Evolutionary conservation across 2,329 filamentous ascomycete species (phyloP).

Genomic region (Epichloe amarillans): DNA sequence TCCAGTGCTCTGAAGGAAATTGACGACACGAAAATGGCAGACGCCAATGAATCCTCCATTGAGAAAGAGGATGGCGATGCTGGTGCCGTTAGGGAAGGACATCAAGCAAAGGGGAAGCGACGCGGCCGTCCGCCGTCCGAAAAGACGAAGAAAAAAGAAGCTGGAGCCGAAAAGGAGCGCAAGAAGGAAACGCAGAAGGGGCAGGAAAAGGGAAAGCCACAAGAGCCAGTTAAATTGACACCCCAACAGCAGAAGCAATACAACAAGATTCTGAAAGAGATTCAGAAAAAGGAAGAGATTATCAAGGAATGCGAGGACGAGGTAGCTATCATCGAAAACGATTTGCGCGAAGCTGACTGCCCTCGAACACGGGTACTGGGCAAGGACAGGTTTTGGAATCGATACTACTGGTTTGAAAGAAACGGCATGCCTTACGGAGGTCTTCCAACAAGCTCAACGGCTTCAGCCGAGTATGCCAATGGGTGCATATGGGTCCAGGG

Average conservation of each 20-base stretch:
- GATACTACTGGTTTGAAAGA: slow-evolving; percentile 98
- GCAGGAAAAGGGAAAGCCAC: slow-evolving; percentile 44
- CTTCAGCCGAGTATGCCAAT: slow-evolving; percentile 79
- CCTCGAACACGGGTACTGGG: slow-evolving; percentile 80
- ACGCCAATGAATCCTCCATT: slow-evolving; percentile 46
- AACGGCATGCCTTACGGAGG: slow-evolving; percentile 96
- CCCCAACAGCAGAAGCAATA: slow-evolving; percentile 80
- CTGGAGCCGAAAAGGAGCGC: slow-evolving; percentile 34
- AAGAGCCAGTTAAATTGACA: slow-evolving; percentile 48
- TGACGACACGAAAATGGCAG: slow-evolving; percentile 48
- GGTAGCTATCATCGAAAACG: slow-evolving; percentile 76
- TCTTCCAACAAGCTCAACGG: slow-evolving; percentile 76
- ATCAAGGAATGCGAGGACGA: slow-evolving; percentile 75
- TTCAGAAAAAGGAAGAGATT: slow-evolving; percentile 75
- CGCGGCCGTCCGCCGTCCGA: slow-evolving; percentile 47
- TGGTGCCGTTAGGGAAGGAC: slow-evolving; percentile 61
- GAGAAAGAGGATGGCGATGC: slow-evolving; percentile 46
- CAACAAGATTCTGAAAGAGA: slow-evolving; percentile 74
- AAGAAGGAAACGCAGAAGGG: slow-evolving; percentile 54
- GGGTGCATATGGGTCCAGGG: slow-evolving; percentile 95
- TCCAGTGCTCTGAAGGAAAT: slow-evolving; percentile 33
- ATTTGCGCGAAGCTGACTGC: slow-evolving; percentile 86
- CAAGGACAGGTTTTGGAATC: slow-evolving; percentile 94
- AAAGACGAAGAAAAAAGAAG: slow-evolving; percentile 63
- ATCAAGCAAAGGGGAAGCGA: slow-evolving; percentile 36